These are phyloP conservation scores for Backusella morwellensis DNA, from an alignment of 192 early-diverging fungal genomes.

Conservation along the genomic window DNA sequence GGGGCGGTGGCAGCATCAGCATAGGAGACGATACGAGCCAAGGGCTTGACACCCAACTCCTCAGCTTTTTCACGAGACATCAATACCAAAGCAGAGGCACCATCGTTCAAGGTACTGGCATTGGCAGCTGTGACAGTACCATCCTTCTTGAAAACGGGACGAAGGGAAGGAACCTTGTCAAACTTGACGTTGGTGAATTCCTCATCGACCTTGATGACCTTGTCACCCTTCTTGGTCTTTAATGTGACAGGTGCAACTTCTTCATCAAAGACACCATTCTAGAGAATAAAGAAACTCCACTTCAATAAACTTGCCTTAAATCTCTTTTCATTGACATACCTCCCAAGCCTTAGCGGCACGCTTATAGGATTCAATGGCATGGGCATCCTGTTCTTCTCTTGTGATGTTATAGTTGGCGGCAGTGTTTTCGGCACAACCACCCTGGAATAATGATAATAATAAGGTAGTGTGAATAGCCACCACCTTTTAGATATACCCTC, in stretches of 20 bases:
- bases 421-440: conserved; percentile 83
- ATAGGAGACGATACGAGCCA: conserved; percentile 84
- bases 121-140: conserved; percentile 97
- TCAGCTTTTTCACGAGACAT: conserved; percentile 75
- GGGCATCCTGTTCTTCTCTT: conserved; percentile 87
- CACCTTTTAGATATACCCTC: neutral
- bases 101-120: conserved; percentile 93
- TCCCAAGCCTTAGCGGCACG: conserved; percentile 89
- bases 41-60: conserved; percentile 75
- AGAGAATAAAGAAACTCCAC: neutral
- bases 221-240: conserved; percentile 81
- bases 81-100: conserved; percentile 89
- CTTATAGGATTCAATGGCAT: conserved; percentile 84
- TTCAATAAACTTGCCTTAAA: neutral
- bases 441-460: conserved; percentile 27
- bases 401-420: conserved; percentile 84
- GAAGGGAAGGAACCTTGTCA: conserved; percentile 80
- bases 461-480: neutral
- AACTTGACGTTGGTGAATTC: conserved; percentile 94
- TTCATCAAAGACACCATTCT: conserved; percentile 68
- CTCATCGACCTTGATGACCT: conserved; percentile 79
- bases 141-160: conserved; percentile 83
- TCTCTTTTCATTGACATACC: conserved; percentile 13
- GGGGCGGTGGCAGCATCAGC: conserved; percentile 91
- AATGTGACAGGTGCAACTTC: conserved; percentile 88